Conservation (phyloP, 805 yeast genomes). For the Zygoascus biomembranicola region DNA sequence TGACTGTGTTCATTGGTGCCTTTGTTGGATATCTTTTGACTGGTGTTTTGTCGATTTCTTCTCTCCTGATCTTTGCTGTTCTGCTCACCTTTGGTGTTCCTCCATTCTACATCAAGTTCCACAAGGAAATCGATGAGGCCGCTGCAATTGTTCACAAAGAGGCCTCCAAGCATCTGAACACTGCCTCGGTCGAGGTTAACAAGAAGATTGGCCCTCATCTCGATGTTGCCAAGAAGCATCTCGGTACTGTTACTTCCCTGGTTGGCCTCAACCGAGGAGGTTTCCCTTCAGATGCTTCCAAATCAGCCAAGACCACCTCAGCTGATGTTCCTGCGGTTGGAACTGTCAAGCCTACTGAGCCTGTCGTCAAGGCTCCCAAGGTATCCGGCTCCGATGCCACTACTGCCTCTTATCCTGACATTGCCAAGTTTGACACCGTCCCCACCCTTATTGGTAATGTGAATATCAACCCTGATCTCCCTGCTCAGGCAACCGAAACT, state of each 20-base stretch:
- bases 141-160: conserved; percentile 19
- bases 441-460: conserved; percentile 28
- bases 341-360: conserved; percentile 12
- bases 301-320: conserved; percentile 9
- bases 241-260: conserved; percentile 13
- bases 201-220: conserved; percentile 31
- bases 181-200: conserved; percentile 20
- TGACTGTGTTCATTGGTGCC: conserved; percentile 60
- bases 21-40: conserved; percentile 64
- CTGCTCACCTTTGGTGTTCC: conserved; percentile 68
- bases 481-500: conserved; percentile 2
- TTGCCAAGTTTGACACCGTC: conserved; percentile 21
- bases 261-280: conserved; percentile 29
- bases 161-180: conserved; percentile 19
- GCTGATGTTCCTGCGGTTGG: conserved; percentile 17
- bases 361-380: conserved; percentile 9
- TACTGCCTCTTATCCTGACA: conserved; percentile 12
- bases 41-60: conserved; percentile 65
- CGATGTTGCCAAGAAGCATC: conserved; percentile 23
- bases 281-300: conserved; percentile 25
- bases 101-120: conserved; percentile 60
- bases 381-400: background rate
- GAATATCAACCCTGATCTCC: conserved; percentile 16
- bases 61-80: conserved; percentile 49
- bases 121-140: conserved; percentile 62